These are phyloP conservation scores for Diaporthe sp. DNA, from an alignment of 2,329 filamentous ascomycete genomes.

Conservation along the genomic window DNA sequence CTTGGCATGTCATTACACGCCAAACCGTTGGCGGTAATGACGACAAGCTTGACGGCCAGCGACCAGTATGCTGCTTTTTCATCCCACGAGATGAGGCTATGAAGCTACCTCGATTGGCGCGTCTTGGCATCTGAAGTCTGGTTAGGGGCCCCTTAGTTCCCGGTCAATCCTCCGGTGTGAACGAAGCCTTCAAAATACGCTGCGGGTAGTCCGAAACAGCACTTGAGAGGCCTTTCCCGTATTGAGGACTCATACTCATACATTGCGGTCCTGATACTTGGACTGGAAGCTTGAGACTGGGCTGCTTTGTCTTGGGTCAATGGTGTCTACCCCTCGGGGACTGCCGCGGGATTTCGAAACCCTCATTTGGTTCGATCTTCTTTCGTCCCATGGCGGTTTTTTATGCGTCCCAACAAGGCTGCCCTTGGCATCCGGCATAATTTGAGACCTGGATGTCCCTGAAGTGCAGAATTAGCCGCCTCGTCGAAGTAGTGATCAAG, in stretches of 20 bases:
- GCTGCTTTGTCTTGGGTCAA: background rate
- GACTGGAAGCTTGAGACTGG: background rate
- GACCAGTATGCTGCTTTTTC: background rate
- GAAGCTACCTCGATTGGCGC: constrained; percentile 6
- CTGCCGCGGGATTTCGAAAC: constrained; percentile 12
- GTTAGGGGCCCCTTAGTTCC: background rate
- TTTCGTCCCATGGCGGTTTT: constrained; percentile 9
- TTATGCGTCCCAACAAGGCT: constrained; percentile 20
- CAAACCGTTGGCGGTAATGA: background rate
- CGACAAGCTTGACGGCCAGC: background rate
- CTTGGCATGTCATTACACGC: background rate
- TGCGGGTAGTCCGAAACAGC: constrained; percentile 4
- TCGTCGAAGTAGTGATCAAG: background rate
- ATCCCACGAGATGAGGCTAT: constrained; percentile 7
- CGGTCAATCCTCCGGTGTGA: background rate
- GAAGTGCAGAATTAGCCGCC: background rate
- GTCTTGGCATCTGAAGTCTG: constrained; percentile 24
- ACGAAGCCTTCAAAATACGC: background rate
- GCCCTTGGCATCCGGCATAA: constrained; percentile 20
- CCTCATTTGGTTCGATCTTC: constrained; percentile 3
- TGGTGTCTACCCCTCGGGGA: background rate
- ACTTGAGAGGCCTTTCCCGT: background rate
- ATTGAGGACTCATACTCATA: background rate
- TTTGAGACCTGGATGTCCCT: constrained; percentile 11
- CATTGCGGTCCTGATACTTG: background rate